phyloP scores from a whole-genome alignment of 352 stramenopile species.

The Globisporangium cederbergense region DNA sequence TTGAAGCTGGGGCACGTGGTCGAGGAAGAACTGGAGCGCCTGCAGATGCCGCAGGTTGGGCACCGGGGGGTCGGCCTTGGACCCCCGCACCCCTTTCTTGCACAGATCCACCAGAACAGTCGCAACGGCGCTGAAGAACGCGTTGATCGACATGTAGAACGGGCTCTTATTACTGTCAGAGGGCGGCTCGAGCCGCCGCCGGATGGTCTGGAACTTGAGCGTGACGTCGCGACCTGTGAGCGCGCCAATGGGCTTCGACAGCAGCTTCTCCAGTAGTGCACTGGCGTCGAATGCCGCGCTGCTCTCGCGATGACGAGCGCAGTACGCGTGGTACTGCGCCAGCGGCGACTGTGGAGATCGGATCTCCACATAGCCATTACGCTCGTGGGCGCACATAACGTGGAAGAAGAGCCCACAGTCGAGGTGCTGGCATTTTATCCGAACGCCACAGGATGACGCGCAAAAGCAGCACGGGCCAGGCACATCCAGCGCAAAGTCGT shows the following conservation, averaged over 20 bases:
- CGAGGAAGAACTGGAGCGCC: constrained; percentile 63
- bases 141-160: constrained; percentile 33
- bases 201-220: constrained; percentile 39
- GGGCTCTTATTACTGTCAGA: background rate
- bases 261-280: constrained; percentile 47
- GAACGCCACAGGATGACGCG: constrained; percentile 27
- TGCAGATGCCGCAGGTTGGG: constrained; percentile 65
- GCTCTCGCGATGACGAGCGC: constrained; percentile 45
- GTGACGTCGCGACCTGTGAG: constrained; percentile 51
- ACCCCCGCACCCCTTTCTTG: constrained; percentile 41
- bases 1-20: constrained; percentile 60
- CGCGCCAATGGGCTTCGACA: constrained; percentile 45
- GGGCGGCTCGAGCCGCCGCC: constrained; percentile 29
- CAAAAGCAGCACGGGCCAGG: constrained; percentile 53
- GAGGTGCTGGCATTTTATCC: constrained; percentile 55
- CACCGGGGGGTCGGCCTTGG: constrained; percentile 47
- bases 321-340: constrained; percentile 59
- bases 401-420: constrained; percentile 65
- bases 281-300: constrained; percentile 30
- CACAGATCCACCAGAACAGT: constrained; percentile 46
- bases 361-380: constrained; percentile 35
- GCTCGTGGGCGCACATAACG: constrained; percentile 45
- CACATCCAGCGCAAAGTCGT: constrained; percentile 15
- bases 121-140: constrained; percentile 38
- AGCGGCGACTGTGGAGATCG: constrained; percentile 20